Base-by-base conservation (phyloP, 805 yeast species). In the Sugiyamaella mastotermitis region DNA sequence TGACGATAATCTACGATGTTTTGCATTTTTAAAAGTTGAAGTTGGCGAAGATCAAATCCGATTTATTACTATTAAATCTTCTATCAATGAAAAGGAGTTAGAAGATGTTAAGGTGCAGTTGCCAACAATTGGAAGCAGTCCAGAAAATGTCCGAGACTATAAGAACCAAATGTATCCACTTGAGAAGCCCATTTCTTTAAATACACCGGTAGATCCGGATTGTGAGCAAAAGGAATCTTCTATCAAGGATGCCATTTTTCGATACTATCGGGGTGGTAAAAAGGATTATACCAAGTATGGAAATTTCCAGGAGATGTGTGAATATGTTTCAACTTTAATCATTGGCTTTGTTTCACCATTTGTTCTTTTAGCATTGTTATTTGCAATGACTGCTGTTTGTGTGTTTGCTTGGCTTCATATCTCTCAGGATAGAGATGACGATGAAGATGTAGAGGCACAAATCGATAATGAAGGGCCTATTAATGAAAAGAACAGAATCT, bases 181-280 rank as follows among this genome's bases (percentile, higher is more conserved):
- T 7, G 21, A 8, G 23, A 5, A 14, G 8, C 33, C 14, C 9
- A 27, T 11, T n/a, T n/a, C n/a, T n/a, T n/a, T 23, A 3, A 6
- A n/a, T 14, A 6, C 23, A 3, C 10, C 40, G 13, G 16, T 11
- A 5, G 18, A 24, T 21, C 28, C 37, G n/a, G 37, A 35, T 19
- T n/a, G n/a, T n/a, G n/a, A n/a, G n/a, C n/a, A n/a, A n/a, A n/a
- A n/a, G n/a, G 36, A 26, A 9, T 19, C 22, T 25, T 29, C 38
- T 9, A 9, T 42, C 28, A 36, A 33, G 24, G 55, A 54, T 37
- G 49, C 37, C 24, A 49, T 54, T 51, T 40, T 56, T 34, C 57
- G 55, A 22, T 52, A 50, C 43, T 56, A 53, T 44, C 42, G 48
- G 2, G 47, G 48, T 18, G 17, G 17, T 35, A 26, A 29, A n/a